Evolutionary conservation across 768 basidiomycete species (phyloP).

Genomic region (Podaxis sp.): DNA sequence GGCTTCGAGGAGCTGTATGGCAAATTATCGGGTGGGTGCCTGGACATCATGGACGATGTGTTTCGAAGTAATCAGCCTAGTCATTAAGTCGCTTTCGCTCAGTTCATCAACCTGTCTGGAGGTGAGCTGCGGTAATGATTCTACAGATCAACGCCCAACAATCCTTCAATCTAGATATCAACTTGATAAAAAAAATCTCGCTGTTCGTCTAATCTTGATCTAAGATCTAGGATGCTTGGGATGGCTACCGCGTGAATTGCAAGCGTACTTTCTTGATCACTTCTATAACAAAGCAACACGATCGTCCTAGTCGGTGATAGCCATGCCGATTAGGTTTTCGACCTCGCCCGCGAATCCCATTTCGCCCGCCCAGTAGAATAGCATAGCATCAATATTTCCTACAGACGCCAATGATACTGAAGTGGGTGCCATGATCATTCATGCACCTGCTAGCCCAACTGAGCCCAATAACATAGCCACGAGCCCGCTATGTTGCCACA

Average conservation of each 20-base stretch:
- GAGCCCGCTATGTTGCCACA: background rate
- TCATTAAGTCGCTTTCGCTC: slow-evolving; percentile 53
- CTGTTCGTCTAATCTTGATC: background rate
- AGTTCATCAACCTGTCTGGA: slow-evolving; percentile 24
- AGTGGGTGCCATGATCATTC: background rate
- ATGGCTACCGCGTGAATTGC: slow-evolving; percentile 52
- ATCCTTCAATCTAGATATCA: background rate
- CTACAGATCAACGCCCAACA: background rate
- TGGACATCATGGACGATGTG: background rate
- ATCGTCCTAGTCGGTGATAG: slow-evolving; percentile 56
- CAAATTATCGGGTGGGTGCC: slow-evolving; percentile 40
- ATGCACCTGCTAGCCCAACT: background rate
- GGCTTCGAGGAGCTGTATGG: slow-evolving; percentile 52
- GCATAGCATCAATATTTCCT: background rate
- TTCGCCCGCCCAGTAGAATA: background rate
- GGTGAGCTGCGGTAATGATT: background rate
- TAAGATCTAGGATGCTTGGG: slow-evolving; percentile 46
- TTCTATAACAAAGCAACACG: slow-evolving; percentile 47
- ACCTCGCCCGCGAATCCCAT: slow-evolving; percentile 33
- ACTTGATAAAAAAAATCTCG: background rate
- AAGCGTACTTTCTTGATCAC: slow-evolving; percentile 34
- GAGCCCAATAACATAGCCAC: background rate
- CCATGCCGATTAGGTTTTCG: slow-evolving; percentile 58
- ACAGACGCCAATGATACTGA: background rate
- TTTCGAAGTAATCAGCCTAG: slow-evolving; percentile 18